Conservation (phyloP, 1,284 basidiomycete genomes). For the Uromyces viciae-fabae region DNA sequence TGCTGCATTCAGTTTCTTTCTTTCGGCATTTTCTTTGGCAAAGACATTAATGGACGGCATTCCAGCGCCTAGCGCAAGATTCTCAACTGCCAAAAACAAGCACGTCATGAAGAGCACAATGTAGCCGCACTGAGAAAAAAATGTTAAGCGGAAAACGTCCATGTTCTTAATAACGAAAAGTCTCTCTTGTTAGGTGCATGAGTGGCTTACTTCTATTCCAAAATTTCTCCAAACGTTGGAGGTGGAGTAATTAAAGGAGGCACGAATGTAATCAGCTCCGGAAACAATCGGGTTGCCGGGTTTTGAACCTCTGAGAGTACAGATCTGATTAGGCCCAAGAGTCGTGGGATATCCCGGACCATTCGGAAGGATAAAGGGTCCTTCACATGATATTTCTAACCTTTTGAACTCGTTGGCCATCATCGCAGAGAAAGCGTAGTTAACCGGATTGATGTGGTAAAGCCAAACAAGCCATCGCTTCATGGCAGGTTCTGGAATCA, state of each 20-base stretch:
- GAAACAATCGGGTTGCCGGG: conserved; percentile 54
- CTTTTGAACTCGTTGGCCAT: conserved; percentile 81
- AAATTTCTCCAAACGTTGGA: conserved; percentile 31
- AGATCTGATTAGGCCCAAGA: conserved; percentile 54
- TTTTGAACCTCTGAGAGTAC: conserved; percentile 56
- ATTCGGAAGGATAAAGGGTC: conserved; percentile 54
- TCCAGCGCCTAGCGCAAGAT: conserved; percentile 23
- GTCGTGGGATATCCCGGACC: conserved; percentile 54
- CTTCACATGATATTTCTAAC: conserved; percentile 53
- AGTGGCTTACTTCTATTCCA: conserved; percentile 17
- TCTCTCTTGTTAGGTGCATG: background rate
- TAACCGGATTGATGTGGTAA: conserved; percentile 63
- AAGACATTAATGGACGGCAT: conserved; percentile 36
- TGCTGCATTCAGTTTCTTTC: conserved; percentile 61
- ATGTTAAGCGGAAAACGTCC: background rate
- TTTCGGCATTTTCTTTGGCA: conserved; percentile 29
- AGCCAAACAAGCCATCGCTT: conserved; percentile 86
- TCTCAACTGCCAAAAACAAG: conserved; percentile 30
- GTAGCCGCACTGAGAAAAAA: conserved; percentile 19
- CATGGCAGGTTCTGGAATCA: conserved; percentile 63
- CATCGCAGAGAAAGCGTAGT: conserved; percentile 66
- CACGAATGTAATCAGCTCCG: conserved; percentile 59
- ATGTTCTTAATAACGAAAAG: background rate
- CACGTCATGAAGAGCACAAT: conserved; percentile 16
- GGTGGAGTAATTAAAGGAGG: conserved; percentile 59